These are phyloP conservation scores for Vigna radiata DNA, from an alignment of 306 rosid species.

Conservation along the genomic window DNA sequence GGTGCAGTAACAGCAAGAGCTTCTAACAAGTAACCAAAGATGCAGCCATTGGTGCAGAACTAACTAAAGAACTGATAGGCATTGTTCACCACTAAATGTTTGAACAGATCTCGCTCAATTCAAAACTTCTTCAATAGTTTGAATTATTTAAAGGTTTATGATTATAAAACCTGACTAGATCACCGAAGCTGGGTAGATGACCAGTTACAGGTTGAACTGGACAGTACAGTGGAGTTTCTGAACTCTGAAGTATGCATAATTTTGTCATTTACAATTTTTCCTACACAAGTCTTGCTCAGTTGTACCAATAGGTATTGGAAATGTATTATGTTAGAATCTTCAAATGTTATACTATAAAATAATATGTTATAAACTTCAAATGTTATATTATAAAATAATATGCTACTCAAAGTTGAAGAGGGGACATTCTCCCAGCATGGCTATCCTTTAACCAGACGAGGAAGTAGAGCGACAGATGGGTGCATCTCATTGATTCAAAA, in stretches of 20 bases:
- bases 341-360: slow-evolving; percentile 18
- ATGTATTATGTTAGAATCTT: neutral
- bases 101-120: neutral
- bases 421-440: slow-evolving; percentile 31
- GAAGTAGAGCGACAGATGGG: slow-evolving; percentile 21
- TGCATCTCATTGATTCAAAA: slow-evolving; percentile 13
- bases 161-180: neutral
- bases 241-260: neutral
- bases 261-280: neutral
- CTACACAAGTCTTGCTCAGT: neutral
- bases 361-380: neutral
- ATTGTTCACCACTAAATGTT: neutral
- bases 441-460: slow-evolving; percentile 16
- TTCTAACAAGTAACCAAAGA: neutral
- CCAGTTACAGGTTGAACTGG: neutral
- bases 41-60: neutral
- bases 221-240: neutral
- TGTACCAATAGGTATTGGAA: neutral
- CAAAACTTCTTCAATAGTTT: neutral
- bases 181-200: neutral
- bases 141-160: neutral
- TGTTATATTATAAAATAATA: slow-evolving; percentile 28
- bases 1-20: neutral
- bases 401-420: neutral
- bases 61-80: neutral